Evolutionary conservation across 495 filamentous ascomycete genomes (phyloP).

Genomic region (Chaetomidium leptoderma): DNA sequence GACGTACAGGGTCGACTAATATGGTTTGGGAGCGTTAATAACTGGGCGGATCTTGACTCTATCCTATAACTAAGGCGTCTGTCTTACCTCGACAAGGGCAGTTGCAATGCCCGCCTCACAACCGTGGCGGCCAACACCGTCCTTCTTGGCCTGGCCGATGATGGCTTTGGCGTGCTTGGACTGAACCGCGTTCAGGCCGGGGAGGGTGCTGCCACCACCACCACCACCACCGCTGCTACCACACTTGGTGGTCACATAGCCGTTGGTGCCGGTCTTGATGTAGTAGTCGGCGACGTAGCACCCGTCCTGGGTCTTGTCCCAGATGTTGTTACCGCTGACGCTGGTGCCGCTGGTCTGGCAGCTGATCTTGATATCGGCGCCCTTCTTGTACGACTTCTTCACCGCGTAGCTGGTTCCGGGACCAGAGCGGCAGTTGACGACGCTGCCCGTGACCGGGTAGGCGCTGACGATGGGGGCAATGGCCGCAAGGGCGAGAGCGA

Average conservation of each 20-base stretch:
- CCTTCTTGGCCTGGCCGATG: conserved; percentile 1
- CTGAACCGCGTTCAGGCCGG: background rate
- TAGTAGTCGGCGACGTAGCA: conserved; percentile 24
- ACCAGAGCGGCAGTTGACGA: conserved; percentile 20
- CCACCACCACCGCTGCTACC: background rate
- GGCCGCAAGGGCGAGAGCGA: background rate
- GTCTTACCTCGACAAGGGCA: background rate
- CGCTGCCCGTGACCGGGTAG: conserved; percentile 15
- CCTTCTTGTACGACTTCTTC: conserved; percentile 17
- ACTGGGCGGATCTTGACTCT: no score
- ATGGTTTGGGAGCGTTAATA: background rate
- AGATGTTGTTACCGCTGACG: conserved; percentile 22
- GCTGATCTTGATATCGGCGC: conserved; percentile 18
- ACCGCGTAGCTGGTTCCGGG: conserved; percentile 19
- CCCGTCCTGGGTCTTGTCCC: conserved; percentile 29
- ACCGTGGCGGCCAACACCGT: background rate
- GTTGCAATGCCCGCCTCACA: background rate
- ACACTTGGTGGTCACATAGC: conserved; percentile 11
- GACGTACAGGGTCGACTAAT: background rate
- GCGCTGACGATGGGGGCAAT: background rate
- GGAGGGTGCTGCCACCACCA: background rate
- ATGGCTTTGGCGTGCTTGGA: background rate
- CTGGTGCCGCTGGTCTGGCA: conserved; percentile 23
- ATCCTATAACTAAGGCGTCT: no score
- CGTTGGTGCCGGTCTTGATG: background rate